Evolutionary conservation across 805 yeast species (phyloP).

Genomic region (Komagataella pseudopastoris): DNA sequence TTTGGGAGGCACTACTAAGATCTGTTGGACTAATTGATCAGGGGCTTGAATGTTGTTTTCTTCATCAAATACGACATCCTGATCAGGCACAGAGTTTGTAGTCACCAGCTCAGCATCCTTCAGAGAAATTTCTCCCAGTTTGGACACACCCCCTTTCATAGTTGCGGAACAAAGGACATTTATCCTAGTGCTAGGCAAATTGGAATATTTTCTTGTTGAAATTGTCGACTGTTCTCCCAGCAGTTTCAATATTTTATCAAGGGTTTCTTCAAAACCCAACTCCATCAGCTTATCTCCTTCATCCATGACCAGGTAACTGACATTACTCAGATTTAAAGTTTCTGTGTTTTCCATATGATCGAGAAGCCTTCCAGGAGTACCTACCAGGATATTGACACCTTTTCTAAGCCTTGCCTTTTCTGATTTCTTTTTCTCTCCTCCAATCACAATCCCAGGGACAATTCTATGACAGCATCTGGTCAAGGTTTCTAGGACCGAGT

Average conservation of each 20-base stretch:
- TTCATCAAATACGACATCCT: conserved; percentile 14
- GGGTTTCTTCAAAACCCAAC: conserved; percentile 90
- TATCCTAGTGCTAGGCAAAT: conserved; percentile 56
- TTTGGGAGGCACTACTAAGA: conserved; percentile 85
- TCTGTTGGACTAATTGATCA: conserved; percentile 75
- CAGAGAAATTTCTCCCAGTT: conserved; percentile 68
- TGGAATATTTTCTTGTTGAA: conserved; percentile 26
- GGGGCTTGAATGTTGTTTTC: conserved; percentile 46
- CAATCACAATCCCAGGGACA: conserved; percentile 93
- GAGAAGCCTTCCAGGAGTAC: conserved; percentile 92
- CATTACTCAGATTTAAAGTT: conserved; percentile 54
- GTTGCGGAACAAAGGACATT: conserved; percentile 93
- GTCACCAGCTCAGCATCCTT: conserved; percentile 62
- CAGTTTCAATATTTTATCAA: conserved; percentile 55
- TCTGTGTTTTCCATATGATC: conserved; percentile 90
- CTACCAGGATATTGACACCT: conserved; percentile 92
- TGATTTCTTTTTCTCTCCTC: conserved; percentile 95
- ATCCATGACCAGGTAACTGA: conserved; percentile 83
- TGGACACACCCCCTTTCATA: conserved; percentile 64
- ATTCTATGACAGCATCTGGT: conserved; percentile 70
- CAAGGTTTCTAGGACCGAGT: conserved; percentile 62
- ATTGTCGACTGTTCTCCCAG: conserved; percentile 35
- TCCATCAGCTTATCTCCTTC: conserved; percentile 97
- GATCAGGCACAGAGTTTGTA: conserved; percentile 12
- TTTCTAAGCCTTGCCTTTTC: conserved; percentile 93